Conservation (phyloP, 345 rosid genomes). For the Hypericum androsaemum region DNA sequence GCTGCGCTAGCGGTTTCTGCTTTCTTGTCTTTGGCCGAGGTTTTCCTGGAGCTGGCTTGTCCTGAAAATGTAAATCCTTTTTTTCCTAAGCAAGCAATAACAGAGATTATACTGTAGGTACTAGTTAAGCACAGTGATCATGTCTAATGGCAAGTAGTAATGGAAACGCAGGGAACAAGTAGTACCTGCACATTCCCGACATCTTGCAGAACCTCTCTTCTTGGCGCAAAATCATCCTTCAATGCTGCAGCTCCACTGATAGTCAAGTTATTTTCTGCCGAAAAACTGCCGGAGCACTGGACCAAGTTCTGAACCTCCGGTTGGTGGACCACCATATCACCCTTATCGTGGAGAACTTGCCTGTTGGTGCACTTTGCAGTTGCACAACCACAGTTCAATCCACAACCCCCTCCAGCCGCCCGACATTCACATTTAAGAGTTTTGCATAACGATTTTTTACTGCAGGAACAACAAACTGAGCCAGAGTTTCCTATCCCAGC, state of each 20-base stretch:
- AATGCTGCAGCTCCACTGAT: constrained; percentile 3
- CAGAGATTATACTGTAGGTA: neutral
- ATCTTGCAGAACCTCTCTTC: constrained; percentile 17
- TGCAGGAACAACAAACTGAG: constrained; percentile 18
- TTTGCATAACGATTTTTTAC: constrained; percentile 22
- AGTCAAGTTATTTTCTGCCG: neutral
- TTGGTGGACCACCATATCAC: neutral
- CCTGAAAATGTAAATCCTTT: constrained; percentile 16
- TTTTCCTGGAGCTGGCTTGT: constrained; percentile 28
- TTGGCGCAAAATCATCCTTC: constrained; percentile 2
- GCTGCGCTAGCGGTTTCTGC: constrained; percentile 13
- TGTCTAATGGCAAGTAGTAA: too few species aligned
- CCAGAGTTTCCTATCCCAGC: constrained; percentile 2
- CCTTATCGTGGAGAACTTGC: neutral
- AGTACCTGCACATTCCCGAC: constrained; percentile 14
- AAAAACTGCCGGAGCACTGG: neutral
- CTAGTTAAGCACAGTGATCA: too few species aligned
- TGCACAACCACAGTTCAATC: constrained; percentile 17
- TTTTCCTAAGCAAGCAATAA: constrained; percentile 1
- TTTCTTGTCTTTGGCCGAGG: constrained; percentile 22
- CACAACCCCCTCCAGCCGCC: constrained; percentile 17
- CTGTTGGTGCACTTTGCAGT: constrained; percentile 19
- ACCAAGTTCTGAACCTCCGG: neutral
- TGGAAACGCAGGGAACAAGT: neutral
- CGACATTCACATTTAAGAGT: constrained; percentile 18